These are phyloP conservation scores for Sequoia sempervirens DNA, from an alignment of 75 land plant species.

Conservation along the genomic window DNA sequence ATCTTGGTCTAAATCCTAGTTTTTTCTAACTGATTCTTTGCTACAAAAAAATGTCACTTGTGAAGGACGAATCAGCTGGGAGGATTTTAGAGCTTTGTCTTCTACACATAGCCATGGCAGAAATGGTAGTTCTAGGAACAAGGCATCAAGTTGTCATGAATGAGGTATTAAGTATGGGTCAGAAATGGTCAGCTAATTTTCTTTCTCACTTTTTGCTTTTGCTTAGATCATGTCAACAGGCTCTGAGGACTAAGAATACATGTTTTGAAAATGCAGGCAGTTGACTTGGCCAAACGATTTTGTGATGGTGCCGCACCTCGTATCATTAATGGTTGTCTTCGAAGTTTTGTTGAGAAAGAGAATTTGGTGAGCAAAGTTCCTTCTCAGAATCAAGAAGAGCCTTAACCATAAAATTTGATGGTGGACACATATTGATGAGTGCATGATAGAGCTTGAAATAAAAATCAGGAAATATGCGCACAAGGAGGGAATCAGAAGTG, in stretches of 20 bases:
- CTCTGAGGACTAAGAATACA: not conserved
- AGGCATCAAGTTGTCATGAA: conserved; percentile 72
- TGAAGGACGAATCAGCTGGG: too few relatives aligned
- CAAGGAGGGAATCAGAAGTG: not conserved
- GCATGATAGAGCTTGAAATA: not conserved
- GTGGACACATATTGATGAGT: not conserved
- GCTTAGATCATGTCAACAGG: not conserved
- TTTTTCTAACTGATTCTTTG: too few relatives aligned
- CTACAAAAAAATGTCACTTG: too few relatives aligned
- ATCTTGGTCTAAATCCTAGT: too few relatives aligned
- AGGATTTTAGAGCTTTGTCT: too few relatives aligned
- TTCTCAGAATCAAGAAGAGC: too few relatives aligned
- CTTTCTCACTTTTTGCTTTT: not conserved
- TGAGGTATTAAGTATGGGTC: conserved; percentile 34
- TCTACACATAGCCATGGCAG: too few relatives aligned
- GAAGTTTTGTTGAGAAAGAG: too few relatives aligned
- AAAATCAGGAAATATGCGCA: not conserved
- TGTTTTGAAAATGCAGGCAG: conserved; percentile 36
- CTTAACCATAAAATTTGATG: too few relatives aligned
- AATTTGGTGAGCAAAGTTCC: too few relatives aligned
- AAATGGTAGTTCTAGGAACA: conserved; percentile 37
- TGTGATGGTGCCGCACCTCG: too few relatives aligned
- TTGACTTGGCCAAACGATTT: conserved; percentile 46
- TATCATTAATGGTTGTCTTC: too few relatives aligned
- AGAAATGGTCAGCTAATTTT: not conserved